Evolutionary conservation across 2,329 filamentous ascomycete genomes (phyloP).

Genomic region (Colletotrichum somersetense): DNA sequence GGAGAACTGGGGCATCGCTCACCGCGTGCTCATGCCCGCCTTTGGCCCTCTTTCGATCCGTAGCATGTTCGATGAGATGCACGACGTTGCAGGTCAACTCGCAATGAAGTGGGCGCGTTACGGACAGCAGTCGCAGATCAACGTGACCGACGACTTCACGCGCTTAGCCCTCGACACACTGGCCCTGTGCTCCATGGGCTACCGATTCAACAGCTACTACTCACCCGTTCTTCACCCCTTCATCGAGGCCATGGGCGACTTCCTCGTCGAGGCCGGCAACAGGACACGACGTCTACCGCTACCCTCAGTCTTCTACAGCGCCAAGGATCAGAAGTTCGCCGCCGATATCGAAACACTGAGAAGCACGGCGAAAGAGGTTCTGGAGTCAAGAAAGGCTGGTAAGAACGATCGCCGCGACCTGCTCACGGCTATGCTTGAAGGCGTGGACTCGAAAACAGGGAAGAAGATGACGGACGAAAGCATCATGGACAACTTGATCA

Average conservation of each 20-base stretch:
- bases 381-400: slow-evolving; percentile 66
- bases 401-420: slow-evolving; percentile 67
- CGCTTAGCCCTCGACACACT: slow-evolving; percentile 73
- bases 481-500: slow-evolving; percentile 77
- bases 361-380: slow-evolving; percentile 66
- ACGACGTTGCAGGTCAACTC: slow-evolving; percentile 65
- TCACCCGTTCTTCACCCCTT: slow-evolving; percentile 50
- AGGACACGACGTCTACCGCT: slow-evolving; percentile 61
- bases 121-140: slow-evolving; percentile 59
- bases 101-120: slow-evolving; percentile 67
- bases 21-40: slow-evolving; percentile 74
- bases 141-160: slow-evolving; percentile 70
- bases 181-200: slow-evolving; percentile 69
- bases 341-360: slow-evolving; percentile 65
- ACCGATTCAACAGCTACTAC: slow-evolving; percentile 74
- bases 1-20: slow-evolving; percentile 62
- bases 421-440: slow-evolving; percentile 74
- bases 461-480: slow-evolving; percentile 68
- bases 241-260: slow-evolving; percentile 70
- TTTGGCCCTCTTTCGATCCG: slow-evolving; percentile 78
- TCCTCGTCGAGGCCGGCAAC: slow-evolving; percentile 67
- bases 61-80: slow-evolving; percentile 66
- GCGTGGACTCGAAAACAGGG: slow-evolving; percentile 73
- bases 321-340: slow-evolving; percentile 59
- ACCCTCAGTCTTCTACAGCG: slow-evolving; percentile 60